Evolutionary conservation across 1,284 basidiomycete genomes (phyloP), one percentile per base, ranked within the genome.

Genomic region (Ceratobasidium sp.): DNA sequence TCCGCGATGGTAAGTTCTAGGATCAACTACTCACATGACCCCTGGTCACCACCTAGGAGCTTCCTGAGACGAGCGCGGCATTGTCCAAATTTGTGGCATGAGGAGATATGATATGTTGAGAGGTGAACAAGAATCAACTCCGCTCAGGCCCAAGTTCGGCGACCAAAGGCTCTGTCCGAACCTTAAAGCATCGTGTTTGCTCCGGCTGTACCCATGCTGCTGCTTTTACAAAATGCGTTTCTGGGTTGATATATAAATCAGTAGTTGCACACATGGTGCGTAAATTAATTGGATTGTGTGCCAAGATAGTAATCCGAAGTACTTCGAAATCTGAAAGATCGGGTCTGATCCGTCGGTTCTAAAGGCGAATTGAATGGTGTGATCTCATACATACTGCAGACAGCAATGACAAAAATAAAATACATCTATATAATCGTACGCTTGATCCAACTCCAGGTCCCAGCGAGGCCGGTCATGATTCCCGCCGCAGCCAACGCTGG

Each of bases 381-480:
- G 48, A 73, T 74, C 73, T 71, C 76, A 79, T 76, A 74, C 58
- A 61, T 21, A 36, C 21, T 34, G 41, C 30, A 45, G 21, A 61
- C 39, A 69, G 32, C 55, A 52, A 45, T 39, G 43, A 84, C 82
- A 86, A 83, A 92, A 85, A 79, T 30, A 61, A 61, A 32, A 32
- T 30, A 64, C 50, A 59, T 52, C 76, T 75, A 80, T 23, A 81
- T 73, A 50, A 81, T 65, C 34, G 84, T 89, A 81, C 87, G 90
- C 87, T 97, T 97, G 82, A 94, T 88, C 83, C 89, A 90, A 82
- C 94, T 95, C 96, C 96, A 98, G 73, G 90, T 82, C 73, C 94
- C 95, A 75, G 95, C 96, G 78, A 90, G 85, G 75, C 88, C 92
- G 77, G 96, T 95, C 83, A 96, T 92, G 78, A 98, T 83, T 70